A percentile compares a stretch with the other conserved stretches of the same genome.
phyloP scores from a whole-genome alignment of 129 eudicot species.

The Calendula officinalis region DNA sequence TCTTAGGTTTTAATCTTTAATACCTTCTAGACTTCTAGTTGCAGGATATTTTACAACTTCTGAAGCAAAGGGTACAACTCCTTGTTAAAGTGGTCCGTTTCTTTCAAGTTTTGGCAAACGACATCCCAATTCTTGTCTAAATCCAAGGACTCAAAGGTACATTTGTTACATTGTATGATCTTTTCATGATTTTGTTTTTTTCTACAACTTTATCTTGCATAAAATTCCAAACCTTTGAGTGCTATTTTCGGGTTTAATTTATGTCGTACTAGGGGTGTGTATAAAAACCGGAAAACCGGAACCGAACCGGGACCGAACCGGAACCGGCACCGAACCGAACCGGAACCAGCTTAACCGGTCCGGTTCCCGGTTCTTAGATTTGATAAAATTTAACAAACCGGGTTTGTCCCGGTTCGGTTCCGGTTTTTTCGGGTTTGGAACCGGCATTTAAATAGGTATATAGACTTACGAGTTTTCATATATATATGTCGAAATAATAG shows the following conservation, averaged over 20 bases:
- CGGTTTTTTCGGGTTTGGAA: too few relatives aligned
- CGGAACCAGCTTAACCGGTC: too few relatives aligned
- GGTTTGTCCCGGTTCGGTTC: too few relatives aligned
- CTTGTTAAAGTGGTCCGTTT: conserved; percentile 37
- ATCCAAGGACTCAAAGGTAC: conserved; percentile 29
- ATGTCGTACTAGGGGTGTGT: background rate
- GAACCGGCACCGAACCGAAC: too few relatives aligned
- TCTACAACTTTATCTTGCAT: conserved; percentile 15
- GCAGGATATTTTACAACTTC: conserved; percentile 24
- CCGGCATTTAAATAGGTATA: too few relatives aligned
- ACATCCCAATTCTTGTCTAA: conserved; percentile 35
- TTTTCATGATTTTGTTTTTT: conserved; percentile 33
- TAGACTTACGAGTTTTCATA: too few relatives aligned
- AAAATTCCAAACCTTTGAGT: conserved; percentile 10
- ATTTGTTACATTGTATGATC: conserved; percentile 25
- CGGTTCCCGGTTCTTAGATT: too few relatives aligned
- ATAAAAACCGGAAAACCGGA: too few relatives aligned
- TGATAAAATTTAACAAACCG: too few relatives aligned
- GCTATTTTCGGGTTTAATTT: background rate
- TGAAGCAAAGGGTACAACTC: conserved; percentile 16
- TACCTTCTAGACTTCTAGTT: conserved; percentile 1
- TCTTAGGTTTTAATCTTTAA: conserved; percentile 26
- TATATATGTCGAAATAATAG: too few relatives aligned
- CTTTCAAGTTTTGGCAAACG: conserved; percentile 13
- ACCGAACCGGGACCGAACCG: too few relatives aligned